Evolutionary conservation across 2,329 filamentous ascomycete species (phyloP).

Genomic region (Camillea tinctor): DNA sequence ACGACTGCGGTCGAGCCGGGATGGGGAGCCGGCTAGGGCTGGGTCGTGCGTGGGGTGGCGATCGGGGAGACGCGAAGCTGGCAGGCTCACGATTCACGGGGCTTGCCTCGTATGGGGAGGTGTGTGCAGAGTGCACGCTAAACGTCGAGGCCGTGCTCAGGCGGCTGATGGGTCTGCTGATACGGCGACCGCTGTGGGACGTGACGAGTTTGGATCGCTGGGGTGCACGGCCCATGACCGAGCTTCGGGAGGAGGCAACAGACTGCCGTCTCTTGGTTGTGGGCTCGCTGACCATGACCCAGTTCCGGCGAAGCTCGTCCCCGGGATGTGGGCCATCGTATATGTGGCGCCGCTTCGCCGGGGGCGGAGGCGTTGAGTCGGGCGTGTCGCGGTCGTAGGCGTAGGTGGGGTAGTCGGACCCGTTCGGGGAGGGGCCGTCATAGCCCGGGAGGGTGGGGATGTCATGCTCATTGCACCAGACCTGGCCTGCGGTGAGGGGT

Average conservation of each 20-base stretch:
- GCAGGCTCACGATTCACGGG: slow-evolving; percentile 45
- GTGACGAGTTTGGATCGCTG: slow-evolving; percentile 32
- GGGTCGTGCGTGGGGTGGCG: slow-evolving; percentile 30
- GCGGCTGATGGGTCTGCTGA: slow-evolving; percentile 42
- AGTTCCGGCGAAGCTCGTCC: slow-evolving; percentile 63
- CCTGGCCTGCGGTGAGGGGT: slow-evolving; percentile 17
- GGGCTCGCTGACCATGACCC: slow-evolving; percentile 64
- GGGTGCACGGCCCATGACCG: slow-evolving; percentile 22
- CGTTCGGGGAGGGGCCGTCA: slow-evolving; percentile 25
- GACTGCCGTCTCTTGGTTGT: slow-evolving; percentile 18
- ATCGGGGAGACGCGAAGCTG: slow-evolving; percentile 52
- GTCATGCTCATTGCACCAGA: slow-evolving; percentile 31
- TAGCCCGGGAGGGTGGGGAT: slow-evolving; percentile 25
- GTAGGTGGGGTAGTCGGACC: slow-evolving; percentile 35
- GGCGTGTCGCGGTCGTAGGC: slow-evolving; percentile 33
- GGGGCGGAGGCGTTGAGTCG: slow-evolving; percentile 45
- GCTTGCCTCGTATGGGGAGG: slow-evolving; percentile 26
- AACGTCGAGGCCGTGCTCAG: slow-evolving; percentile 28
- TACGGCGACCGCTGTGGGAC: slow-evolving; percentile 41
- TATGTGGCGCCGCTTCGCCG: slow-evolving; percentile 56
- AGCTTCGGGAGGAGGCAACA: slow-evolving; percentile 21
- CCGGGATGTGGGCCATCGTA: slow-evolving; percentile 39
- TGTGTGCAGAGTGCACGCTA: slow-evolving; percentile 32
- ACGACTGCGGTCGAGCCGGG: slow-evolving; percentile 30
- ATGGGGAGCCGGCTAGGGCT: slow-evolving; percentile 46